These are phyloP conservation scores for Beauveria brongniartii DNA, from an alignment of 2,329 filamentous ascomycete species.

Conservation along the genomic window DNA sequence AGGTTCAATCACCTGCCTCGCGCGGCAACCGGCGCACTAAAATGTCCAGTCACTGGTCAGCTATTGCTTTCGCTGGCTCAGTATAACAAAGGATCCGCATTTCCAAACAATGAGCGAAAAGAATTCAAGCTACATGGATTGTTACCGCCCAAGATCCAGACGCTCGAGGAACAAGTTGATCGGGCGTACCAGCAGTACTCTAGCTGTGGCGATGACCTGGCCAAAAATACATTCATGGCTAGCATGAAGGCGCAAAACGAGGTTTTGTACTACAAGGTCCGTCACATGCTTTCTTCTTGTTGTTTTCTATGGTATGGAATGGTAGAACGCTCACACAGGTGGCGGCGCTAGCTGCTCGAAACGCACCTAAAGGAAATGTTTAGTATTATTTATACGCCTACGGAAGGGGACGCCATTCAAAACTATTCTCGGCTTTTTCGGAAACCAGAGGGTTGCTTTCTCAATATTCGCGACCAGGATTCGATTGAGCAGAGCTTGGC, in stretches of 20 bases:
- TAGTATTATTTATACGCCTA: conserved; percentile 83
- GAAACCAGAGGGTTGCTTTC: conserved; percentile 70
- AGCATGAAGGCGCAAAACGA: conserved; percentile 80
- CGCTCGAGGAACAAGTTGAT: conserved; percentile 65
- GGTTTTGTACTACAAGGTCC: conserved; percentile 61
- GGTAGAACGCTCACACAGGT: too few relatives aligned
- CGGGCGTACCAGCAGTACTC: conserved; percentile 77
- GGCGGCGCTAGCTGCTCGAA: conserved; percentile 51
- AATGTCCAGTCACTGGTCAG: not conserved
- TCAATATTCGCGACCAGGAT: conserved; percentile 64
- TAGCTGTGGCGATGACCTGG: conserved; percentile 53
- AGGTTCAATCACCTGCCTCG: not conserved
- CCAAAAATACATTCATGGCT: conserved; percentile 83
- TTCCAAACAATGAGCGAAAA: conserved; percentile 58
- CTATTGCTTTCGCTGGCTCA: not conserved
- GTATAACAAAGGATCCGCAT: conserved; percentile 81
- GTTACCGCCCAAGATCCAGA: conserved; percentile 64
- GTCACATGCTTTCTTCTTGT: not conserved
- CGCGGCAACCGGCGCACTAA: not conserved
- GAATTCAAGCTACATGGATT: conserved; percentile 65
- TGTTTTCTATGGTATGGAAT: not conserved
- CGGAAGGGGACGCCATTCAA: conserved; percentile 80
- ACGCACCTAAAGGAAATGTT: conserved; percentile 84
- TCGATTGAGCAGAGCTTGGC: conserved; percentile 57
- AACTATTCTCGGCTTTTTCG: conserved; percentile 75